Evolutionary conservation across 1,284 basidiomycete species (phyloP), one percentile per base, ranked within the genome.

Genomic region (Tylopilus sp.): DNA sequence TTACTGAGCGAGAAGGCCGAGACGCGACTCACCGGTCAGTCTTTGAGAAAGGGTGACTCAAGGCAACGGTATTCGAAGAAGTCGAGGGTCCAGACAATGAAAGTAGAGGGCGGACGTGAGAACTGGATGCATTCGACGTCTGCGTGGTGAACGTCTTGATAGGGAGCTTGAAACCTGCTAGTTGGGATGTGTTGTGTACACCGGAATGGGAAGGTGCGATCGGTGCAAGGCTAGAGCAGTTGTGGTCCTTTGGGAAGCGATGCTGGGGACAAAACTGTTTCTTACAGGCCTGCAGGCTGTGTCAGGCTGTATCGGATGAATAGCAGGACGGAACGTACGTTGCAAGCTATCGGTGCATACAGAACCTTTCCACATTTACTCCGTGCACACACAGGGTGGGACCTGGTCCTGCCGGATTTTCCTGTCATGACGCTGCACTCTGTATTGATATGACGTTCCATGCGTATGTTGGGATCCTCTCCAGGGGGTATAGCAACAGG

Each of bases 401-500:
- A 73, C 55, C 74, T 79, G 21, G 72, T 59, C 59, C 53, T 75
- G 77, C 39, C 84, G 21, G 58, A 57, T 35, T 56, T 69, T 4
- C 65, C 60, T 0, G 81, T 86, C 71, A 81, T 79, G 33, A 82
- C 81, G 9, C 75, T 74, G 59, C 88, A 91, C 42, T 86, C 82
- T 1, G 60, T 71, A 30, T 61, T 70, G 55, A 91, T 75, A 59
- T 91, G 88, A 2, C 71, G 68, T 53, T 89, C 86, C 82, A 91
- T 87, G 41, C 81, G 77, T 31, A 81, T 66, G 57, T 90, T 90
- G 11, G 88, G 86, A 59, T 91, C 84, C 61, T 87, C 81, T 19
- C 83, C 84, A 0, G 75, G 79, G 25, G 78, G 81, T 50, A 90
- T 78, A 11, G 86, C 79, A 8, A 90, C 78, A 1, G 84, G 85